Conservation (phyloP, 2,329 filamentous ascomycete genomes). For the Cladosporium oxysporum region DNA sequence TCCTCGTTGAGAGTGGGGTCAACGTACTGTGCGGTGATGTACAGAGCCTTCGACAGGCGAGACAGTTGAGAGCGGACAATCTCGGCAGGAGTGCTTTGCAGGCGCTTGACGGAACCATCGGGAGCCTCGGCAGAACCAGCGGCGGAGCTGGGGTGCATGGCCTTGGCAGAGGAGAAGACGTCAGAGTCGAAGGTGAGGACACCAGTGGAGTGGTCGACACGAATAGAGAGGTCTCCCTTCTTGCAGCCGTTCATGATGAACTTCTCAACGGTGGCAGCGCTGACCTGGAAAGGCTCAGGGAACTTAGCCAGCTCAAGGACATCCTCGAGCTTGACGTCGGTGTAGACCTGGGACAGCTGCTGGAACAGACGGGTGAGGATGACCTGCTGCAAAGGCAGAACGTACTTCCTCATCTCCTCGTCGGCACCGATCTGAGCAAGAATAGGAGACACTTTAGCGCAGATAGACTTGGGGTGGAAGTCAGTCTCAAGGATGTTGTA, state of each 20-base stretch:
- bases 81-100: slow-evolving; percentile 96
- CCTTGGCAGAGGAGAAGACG: slow-evolving; percentile 96
- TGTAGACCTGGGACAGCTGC: slow-evolving; percentile 97
- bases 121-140: slow-evolving; percentile 88
- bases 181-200: slow-evolving; percentile 97
- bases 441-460: slow-evolving; percentile 98
- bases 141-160: slow-evolving; percentile 78
- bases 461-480: slow-evolving; percentile 97
- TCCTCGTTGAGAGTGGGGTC: slow-evolving; percentile 85
- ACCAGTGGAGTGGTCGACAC: slow-evolving; percentile 92
- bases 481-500: slow-evolving; percentile 99
- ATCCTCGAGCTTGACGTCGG: slow-evolving; percentile 92
- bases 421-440: slow-evolving; percentile 90
- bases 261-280: slow-evolving; percentile 89
- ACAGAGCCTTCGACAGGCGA: slow-evolving; percentile 85
- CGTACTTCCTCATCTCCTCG: slow-evolving; percentile 95
- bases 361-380: slow-evolving; percentile 98
- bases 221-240: slow-evolving; percentile 96
- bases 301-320: slow-evolving; percentile 93
- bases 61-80: slow-evolving; percentile 95
- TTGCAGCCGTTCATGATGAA: slow-evolving; percentile 99
- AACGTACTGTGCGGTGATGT: slow-evolving; percentile 93
- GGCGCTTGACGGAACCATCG: slow-evolving; percentile 80
- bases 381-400: slow-evolving; percentile 93
- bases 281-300: slow-evolving; percentile 94